A percentile compares a stretch with the other conserved stretches of the same genome.
These are phyloP conservation scores for Lippia alba DNA, from an alignment of 305 asterid genomes.

Conservation along the genomic window DNA sequence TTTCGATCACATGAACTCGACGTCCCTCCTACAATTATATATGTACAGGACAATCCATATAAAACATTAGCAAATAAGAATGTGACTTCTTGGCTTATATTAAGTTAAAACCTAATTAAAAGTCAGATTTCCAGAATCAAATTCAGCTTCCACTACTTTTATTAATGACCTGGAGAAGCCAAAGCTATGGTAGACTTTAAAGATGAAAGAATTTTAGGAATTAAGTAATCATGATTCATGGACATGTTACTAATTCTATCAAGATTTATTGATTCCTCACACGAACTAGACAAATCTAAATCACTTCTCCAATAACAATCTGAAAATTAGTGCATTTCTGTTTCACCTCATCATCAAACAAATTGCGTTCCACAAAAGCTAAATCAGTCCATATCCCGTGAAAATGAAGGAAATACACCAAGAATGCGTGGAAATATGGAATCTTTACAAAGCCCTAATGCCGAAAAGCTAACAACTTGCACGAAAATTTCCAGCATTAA, in stretches of 20 bases:
- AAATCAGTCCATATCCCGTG: neutral
- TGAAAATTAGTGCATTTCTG: slow-evolving; percentile 4
- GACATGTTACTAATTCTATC: no score
- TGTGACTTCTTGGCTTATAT: no score
- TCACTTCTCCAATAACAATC: neutral
- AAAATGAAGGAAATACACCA: slow-evolving; percentile 6
- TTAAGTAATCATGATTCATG: neutral
- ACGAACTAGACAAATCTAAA: neutral
- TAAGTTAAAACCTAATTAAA: no score
- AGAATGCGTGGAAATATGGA: neutral
- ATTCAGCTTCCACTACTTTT: no score
- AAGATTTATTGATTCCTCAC: neutral
- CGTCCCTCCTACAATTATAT: slow-evolving; percentile 58
- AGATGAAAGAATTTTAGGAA: no score
- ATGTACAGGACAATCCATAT: no score
- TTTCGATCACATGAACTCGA: slow-evolving; percentile 64
- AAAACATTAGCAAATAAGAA: no score
- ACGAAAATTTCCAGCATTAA: no score
- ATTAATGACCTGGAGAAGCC: no score
- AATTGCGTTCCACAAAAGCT: neutral
- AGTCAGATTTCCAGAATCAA: no score
- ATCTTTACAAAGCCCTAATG: neutral
- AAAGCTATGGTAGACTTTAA: no score
- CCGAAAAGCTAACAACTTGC: slow-evolving; percentile 1
- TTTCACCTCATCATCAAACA: slow-evolving; percentile 25